phyloP scores from a whole-genome alignment of 768 basidiomycete genomes.

The Suillus subaureus region DNA sequence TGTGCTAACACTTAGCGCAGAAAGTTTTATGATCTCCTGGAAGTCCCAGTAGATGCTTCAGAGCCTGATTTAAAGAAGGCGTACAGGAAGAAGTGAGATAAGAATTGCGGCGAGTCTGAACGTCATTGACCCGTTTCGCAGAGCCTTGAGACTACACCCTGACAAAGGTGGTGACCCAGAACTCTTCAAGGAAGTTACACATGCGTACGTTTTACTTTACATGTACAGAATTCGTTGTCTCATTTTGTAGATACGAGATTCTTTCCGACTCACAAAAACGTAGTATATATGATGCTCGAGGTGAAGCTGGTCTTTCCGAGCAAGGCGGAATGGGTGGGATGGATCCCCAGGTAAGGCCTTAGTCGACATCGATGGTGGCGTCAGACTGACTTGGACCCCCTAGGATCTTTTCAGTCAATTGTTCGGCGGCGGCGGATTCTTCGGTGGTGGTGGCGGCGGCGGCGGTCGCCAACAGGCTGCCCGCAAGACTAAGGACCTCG shows the following conservation, averaged over 20 bases:
- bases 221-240: slow-evolving; percentile 13
- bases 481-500: slow-evolving; percentile 96
- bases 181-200: slow-evolving; percentile 95
- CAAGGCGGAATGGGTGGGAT: slow-evolving; percentile 92
- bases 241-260: slow-evolving; percentile 75
- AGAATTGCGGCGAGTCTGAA: slow-evolving; percentile 5
- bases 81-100: slow-evolving; percentile 83
- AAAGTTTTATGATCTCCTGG: slow-evolving; percentile 92
- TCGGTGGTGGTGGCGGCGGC: slow-evolving; percentile 50
- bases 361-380: background rate
- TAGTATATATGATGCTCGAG: slow-evolving; percentile 82
- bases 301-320: slow-evolving; percentile 89
- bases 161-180: slow-evolving; percentile 98
- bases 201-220: slow-evolving; percentile 67
- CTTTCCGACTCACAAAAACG: slow-evolving; percentile 87
- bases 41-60: slow-evolving; percentile 75
- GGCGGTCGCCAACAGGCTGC: slow-evolving; percentile 68
- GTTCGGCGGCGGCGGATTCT: slow-evolving; percentile 84
- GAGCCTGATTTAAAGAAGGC: slow-evolving; percentile 93
- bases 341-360: slow-evolving; percentile 81
- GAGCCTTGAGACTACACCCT: slow-evolving; percentile 83
- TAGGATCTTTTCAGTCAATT: slow-evolving; percentile 97
- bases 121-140: slow-evolving; percentile 31
- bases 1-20: slow-evolving; percentile 38
- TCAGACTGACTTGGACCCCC: slow-evolving; percentile 1